Evolutionary conservation across 2,329 filamentous ascomycete genomes (phyloP).

Genomic region (Cercospora zeae-maydis): DNA sequence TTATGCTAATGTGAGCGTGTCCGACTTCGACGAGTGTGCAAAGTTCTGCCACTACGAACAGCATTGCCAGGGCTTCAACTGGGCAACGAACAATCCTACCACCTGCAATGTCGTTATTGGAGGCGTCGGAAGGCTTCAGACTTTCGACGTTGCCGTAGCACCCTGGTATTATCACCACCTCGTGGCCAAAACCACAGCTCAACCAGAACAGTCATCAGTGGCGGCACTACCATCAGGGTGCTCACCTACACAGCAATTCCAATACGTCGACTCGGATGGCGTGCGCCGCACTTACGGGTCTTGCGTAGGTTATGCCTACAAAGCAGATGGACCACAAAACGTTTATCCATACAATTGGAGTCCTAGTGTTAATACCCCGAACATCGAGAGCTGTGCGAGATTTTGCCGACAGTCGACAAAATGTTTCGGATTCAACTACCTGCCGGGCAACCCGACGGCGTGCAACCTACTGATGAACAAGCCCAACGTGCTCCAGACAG

Average conservation of each 20-base stretch:
- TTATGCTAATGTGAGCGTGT: not conserved
- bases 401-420: not conserved
- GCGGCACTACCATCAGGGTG: not conserved
- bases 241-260: not conserved
- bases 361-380: not conserved
- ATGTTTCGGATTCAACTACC: conserved; percentile 1
- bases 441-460: not conserved
- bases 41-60: conserved; percentile 1
- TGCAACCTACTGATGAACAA: not conserved
- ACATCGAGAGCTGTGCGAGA: not conserved
- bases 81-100: not conserved
- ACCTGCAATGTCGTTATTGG: not conserved
- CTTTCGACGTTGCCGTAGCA: not conserved
- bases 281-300: not conserved
- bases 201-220: not conserved
- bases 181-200: not conserved
- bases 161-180: conserved; percentile 9
- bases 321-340: not conserved
- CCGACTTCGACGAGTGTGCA: conserved; percentile 1
- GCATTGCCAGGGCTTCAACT: conserved; percentile 2
- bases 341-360: not conserved
- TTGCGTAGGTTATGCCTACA: not conserved
- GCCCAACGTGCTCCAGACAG: not conserved
- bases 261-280: not conserved
- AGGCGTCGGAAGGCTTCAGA: conserved; percentile 1